A percentile compares a stretch with the other conserved stretches of the same genome.
Conservation (phyloP, 139 green algal genomes). For the Closterium sp. region DNA sequence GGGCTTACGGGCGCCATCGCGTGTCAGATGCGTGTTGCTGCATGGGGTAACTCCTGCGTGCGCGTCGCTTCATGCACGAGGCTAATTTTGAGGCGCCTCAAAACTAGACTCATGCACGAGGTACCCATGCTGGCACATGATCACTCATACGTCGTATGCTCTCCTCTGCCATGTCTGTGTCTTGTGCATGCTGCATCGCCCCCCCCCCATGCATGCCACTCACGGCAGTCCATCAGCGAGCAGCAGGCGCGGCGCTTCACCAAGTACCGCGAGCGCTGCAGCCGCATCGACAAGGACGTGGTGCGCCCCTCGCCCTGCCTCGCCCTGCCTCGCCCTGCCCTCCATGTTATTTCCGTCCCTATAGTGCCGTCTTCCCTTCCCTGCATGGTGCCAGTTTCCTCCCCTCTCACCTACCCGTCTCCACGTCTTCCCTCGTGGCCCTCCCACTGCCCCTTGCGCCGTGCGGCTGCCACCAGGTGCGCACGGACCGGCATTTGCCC, state of each 20-base stretch:
- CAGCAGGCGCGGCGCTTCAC: conserved; percentile 66
- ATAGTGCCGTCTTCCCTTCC: too few relatives aligned
- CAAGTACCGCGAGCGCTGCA: conserved; percentile 72
- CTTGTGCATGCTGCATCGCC: too few relatives aligned
- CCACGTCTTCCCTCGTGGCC: not conserved
- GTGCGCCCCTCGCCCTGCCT: not conserved
- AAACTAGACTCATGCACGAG: too few relatives aligned
- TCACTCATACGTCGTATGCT: too few relatives aligned
- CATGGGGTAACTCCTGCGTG: too few relatives aligned
- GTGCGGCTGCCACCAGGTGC: not conserved
- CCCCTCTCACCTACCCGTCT: not conserved
- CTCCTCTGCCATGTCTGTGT: too few relatives aligned
- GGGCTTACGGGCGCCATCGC: not conserved
- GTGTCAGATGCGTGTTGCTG: not conserved
- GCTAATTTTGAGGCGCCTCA: too few relatives aligned
- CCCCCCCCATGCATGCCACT: not conserved
- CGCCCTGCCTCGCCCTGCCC: too few relatives aligned
- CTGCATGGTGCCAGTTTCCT: not conserved
- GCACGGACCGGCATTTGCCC: conserved; percentile 30
- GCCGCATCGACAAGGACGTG: conserved; percentile 73
- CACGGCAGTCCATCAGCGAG: conserved; percentile 56
- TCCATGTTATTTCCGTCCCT: not conserved
- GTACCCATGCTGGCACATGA: too few relatives aligned
- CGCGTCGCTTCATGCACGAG: too few relatives aligned
- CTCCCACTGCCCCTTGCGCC: too few relatives aligned